A percentile compares a stretch with the other conserved stretches of the same genome.
phyloP scores from a whole-genome alignment of 2,329 filamentous ascomycete species.

The Scedosporium boydii region DNA sequence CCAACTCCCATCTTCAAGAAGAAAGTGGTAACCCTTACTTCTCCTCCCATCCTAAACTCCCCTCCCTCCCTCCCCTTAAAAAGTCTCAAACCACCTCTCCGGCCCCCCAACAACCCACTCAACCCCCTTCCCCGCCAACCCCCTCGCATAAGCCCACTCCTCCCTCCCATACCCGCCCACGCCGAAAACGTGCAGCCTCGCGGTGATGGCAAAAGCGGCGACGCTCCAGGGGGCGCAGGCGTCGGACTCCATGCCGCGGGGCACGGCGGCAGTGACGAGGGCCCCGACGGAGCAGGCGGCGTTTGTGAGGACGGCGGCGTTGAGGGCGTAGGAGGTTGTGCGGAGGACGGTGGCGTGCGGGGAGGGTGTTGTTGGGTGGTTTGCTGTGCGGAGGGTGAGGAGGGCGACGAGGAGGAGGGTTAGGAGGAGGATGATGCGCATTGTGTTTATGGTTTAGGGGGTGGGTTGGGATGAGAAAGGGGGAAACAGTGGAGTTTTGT shows the following conservation, averaged over 20 bases:
- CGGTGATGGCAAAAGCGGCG: background rate
- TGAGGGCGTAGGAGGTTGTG: conserved; percentile 1
- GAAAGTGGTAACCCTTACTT: background rate
- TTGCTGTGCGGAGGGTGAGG: conserved; percentile 4
- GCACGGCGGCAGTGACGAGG: background rate
- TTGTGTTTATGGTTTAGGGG: background rate
- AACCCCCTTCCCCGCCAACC: background rate
- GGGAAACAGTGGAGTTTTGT: background rate
- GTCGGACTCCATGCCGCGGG: conserved; percentile 5
- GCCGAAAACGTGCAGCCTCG: background rate
- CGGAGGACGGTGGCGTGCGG: background rate
- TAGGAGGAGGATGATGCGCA: conserved; percentile 5
- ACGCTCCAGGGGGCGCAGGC: conserved; percentile 6
- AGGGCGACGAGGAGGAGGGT: conserved; percentile 1
- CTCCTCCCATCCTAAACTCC: background rate
- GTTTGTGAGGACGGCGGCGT: background rate
- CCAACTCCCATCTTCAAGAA: background rate
- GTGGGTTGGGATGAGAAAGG: background rate
- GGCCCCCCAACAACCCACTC: conserved; percentile 3
- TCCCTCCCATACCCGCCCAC: background rate
- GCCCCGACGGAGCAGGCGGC: conserved; percentile 2
- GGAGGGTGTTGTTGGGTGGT: background rate
- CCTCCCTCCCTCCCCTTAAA: background rate
- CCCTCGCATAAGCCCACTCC: conserved; percentile 2
- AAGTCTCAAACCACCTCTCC: conserved; percentile 6